Conservation (phyloP, 108 stramenopile species). For the Chaetoceros tenuissimus region DNA sequence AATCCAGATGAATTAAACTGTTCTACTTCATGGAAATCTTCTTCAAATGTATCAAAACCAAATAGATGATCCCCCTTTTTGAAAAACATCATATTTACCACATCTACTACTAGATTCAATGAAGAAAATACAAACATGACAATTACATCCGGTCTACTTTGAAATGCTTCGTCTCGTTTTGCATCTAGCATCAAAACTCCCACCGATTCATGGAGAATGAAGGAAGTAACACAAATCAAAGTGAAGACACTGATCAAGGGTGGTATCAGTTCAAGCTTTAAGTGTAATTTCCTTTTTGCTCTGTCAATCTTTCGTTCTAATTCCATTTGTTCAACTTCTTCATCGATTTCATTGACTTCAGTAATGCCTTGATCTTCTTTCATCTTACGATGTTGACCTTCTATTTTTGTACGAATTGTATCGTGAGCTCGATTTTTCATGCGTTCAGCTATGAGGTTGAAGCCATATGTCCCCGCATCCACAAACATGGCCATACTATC, state of each 20-base stretch:
- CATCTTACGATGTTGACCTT: no score
- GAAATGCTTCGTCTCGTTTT: conserved; percentile 12
- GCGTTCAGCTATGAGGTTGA: conserved; percentile 56
- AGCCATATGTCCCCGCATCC: conserved; percentile 55
- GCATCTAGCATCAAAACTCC: conserved; percentile 2
- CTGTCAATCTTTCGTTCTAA: conserved; percentile 17
- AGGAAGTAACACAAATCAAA: conserved; percentile 41
- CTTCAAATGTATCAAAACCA: no score
- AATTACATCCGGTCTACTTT: conserved; percentile 24
- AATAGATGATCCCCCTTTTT: conserved; percentile 53
- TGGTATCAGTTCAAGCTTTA: conserved; percentile 64
- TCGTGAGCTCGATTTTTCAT: conserved; percentile 22
- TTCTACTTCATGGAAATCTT: no score
- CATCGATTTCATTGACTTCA: conserved; percentile 11
- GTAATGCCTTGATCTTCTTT: no score
- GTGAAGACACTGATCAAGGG: conserved; percentile 57
- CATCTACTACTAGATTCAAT: conserved; percentile 60
- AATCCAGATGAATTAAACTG: no score
- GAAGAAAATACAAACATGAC: conserved; percentile 68
- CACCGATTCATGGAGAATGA: conserved; percentile 9
- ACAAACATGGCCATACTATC: conserved; percentile 57
- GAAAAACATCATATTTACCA: conserved; percentile 71
- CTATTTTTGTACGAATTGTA: no score
- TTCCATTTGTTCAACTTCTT: conserved; percentile 10
- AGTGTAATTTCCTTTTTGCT: conserved; percentile 22